Evolutionary conservation across 805 yeast genomes (phyloP), one percentile per base, ranked within the genome.

Genomic region (Candida odintsovae): DNA sequence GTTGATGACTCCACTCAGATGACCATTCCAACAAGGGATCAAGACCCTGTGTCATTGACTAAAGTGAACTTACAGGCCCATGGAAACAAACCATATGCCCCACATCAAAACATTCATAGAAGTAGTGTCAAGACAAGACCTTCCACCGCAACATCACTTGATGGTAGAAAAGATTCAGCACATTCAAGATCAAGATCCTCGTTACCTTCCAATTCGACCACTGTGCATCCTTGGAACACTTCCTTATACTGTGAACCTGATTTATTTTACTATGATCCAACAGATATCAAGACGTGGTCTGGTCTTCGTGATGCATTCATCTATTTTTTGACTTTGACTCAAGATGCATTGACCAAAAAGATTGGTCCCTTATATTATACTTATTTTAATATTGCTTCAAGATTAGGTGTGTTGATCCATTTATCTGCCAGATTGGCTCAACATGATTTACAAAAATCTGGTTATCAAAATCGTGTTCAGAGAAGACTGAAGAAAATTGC

Each of bases 241-340:
- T 46, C 60, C 1, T 47, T 55, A 43, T 55, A 62, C 58, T 51
- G 63, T 57, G 45, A 54, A 40, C 70, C 71, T 6, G 72, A 66
- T 11, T 50, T 78, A 10, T 84, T 83, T 58, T 82, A 82, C 57
- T 71, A 71, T 46, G 82, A 81, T 48, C 75, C 80, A 12, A 63
- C 75, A 11, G 92, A 86, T 59, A 67, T 83, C 21, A 66, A 70
- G 19, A 69, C 71, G 11, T 86, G 92, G 92, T 68, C 77, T 4
- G 78, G 73, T 20, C 61, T 83, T 37, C 67, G 71, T 39, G 75
- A 73, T 42, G 68, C 72, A 6, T 71, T 82, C 41, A 62, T 71
- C 15, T 73, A 68, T 51, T 68, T 77, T 40, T 63, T 81, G 13
- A 76, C 74, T 22, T 59, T 76, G 47, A 64, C 80, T 0, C 61